Evolutionary conservation across 768 basidiomycete species (phyloP).

Genomic region (Amanita phalloides): DNA sequence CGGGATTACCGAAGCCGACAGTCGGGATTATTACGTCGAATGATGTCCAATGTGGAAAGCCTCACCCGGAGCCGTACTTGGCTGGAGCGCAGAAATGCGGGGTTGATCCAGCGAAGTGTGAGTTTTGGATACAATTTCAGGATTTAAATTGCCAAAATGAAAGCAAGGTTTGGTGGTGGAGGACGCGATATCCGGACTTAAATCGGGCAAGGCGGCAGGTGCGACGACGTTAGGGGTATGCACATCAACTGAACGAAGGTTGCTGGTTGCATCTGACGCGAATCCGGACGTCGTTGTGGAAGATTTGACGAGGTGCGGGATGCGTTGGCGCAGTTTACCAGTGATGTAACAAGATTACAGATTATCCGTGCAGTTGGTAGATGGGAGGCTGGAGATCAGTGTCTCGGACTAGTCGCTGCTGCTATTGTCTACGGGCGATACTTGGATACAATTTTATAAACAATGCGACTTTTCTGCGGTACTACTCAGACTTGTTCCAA

Average conservation of each 20-base stretch:
- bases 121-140: constrained; percentile 10
- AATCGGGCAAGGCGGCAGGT: constrained; percentile 67
- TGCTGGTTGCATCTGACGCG: constrained; percentile 40
- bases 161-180: constrained; percentile 72
- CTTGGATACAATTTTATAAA: too few species aligned
- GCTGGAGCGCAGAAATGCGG: constrained; percentile 55
- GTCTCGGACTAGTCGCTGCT: constrained; percentile 12
- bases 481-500: not conserved
- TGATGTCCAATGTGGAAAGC: constrained; percentile 67
- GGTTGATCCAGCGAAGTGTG: constrained; percentile 49
- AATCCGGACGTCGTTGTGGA: constrained; percentile 56
- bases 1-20: constrained; percentile 47
- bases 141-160: not conserved
- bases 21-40: constrained; percentile 64
- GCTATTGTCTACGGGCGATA: too few species aligned
- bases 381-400: constrained; percentile 35
- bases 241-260: constrained; percentile 59
- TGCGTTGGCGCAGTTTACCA: not conserved
- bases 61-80: constrained; percentile 82
- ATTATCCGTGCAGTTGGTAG: constrained; percentile 31
- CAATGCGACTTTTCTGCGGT: constrained; percentile 1
- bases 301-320: constrained; percentile 53
- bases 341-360: constrained; percentile 15
- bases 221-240: constrained; percentile 72
- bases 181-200: constrained; percentile 80